phyloP scores from a whole-genome alignment of 768 basidiomycete species.

The Lactarius quietus region DNA sequence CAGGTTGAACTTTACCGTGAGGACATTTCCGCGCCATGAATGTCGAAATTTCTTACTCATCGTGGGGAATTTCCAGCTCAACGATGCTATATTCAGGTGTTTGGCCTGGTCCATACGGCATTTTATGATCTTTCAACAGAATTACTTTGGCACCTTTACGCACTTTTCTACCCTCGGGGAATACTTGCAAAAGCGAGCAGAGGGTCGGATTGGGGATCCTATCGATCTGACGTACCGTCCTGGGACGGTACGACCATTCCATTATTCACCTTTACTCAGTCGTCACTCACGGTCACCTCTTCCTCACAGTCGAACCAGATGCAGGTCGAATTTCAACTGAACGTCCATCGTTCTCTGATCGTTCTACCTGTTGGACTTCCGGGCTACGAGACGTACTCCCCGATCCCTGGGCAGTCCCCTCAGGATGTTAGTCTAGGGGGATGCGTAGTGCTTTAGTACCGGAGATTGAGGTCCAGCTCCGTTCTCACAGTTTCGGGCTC shows the following conservation, averaged over 20 bases:
- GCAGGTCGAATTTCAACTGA: slow-evolving; percentile 63
- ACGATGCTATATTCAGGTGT: slow-evolving; percentile 57
- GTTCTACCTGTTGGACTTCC: slow-evolving; percentile 65
- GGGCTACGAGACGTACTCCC: slow-evolving; percentile 48
- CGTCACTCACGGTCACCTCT: neutral
- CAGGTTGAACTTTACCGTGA: slow-evolving; percentile 59
- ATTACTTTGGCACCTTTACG: slow-evolving; percentile 93
- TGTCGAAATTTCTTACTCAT: neutral
- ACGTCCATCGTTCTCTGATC: slow-evolving; percentile 49
- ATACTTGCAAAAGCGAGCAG: slow-evolving; percentile 67
- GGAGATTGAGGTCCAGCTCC: slow-evolving; percentile 68
- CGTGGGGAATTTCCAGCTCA: slow-evolving; percentile 37
- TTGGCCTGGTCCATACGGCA: slow-evolving; percentile 89
- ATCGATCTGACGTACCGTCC: slow-evolving; percentile 74
- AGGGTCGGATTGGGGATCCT: slow-evolving; percentile 74
- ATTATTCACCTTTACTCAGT: neutral
- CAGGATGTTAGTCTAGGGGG: slow-evolving; percentile 45
- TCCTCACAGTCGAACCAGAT: slow-evolving; percentile 70
- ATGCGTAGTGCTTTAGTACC: slow-evolving; percentile 57
- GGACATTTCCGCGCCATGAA: slow-evolving; percentile 25
- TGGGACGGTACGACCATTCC: slow-evolving; percentile 52
- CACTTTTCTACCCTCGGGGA: slow-evolving; percentile 87
- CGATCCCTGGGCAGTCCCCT: slow-evolving; percentile 24
- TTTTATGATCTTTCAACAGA: slow-evolving; percentile 85
- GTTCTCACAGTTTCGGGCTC: slow-evolving; percentile 77